Base-by-base conservation (phyloP, 345 rosid species). In the Aurinia saxatilis region DNA sequence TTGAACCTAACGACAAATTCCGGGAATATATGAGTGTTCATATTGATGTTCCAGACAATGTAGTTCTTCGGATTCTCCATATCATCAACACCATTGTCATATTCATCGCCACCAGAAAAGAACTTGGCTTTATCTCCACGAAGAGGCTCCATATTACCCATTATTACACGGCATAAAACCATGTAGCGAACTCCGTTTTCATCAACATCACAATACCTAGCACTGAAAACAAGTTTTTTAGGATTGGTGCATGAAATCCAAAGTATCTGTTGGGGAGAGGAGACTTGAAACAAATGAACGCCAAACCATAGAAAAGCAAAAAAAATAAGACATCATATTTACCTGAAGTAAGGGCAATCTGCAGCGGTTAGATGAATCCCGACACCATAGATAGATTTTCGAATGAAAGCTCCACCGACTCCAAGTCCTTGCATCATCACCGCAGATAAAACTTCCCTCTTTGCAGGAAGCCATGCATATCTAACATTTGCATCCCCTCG, bases 1-100 rank as follows among this genome's bases (percentile, higher is more conserved):
- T 81, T 93, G 96, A 85, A 93, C 83, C 90, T 90, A 74, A 93
- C 82, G 73, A 87, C 78, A 79, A 73, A 90, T 68, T 93, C 99
- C 0, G 99, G 96, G 71, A 72, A 78, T 47, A 93, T 72, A 67
- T 90, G 97, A 7, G 99, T 78, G 76, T 74, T 82, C 78, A 84
- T 71, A 77, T 93, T 82, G 90, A 81, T 84, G 81, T 80, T 80
- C 99, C 99, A 93, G 45, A 87, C 76, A 15, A 83, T 44, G 70
- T 80, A 84, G 17, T 76, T 68, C 60, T 61, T 75, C 1, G 99
- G 96, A 60, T 78, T 81, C 60, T 77, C 80, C 31, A 84, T 71
- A 73, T 88, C 77, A 69, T 93, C 99, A 0, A 83, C 95, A 42
- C 95, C 99, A 41, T 82, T 90, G 74, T 93, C 99, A 73, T 78